Evolutionary conservation across 2,329 filamentous ascomycete species (phyloP), one percentile per base, ranked within the genome.

Genomic region (Colletotrichum tamarilloi): DNA sequence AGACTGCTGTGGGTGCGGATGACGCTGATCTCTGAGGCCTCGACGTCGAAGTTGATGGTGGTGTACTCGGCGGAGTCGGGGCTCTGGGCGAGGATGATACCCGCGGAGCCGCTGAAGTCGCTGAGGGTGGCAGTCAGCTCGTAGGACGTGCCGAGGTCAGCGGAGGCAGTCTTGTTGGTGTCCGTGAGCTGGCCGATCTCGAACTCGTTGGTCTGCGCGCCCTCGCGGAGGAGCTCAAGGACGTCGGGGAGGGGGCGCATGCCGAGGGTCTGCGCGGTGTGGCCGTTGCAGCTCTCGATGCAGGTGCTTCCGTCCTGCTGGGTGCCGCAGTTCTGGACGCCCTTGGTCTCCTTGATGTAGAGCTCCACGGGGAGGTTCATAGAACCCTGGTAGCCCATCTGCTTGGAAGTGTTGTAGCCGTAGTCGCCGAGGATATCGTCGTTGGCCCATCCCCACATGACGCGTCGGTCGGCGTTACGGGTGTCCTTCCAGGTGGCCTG

Each of bases 401-500:
- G 63, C 56, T 65, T 68, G 9, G 74, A 56, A 4, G 74, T 75
- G 60, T 62, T 42, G n/a, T 49, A 66, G 28, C 42, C 38, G 55
- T 67, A 62, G 30, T 65, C 67, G 52, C 4, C 2, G 19, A 30
- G 42, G 46, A 74, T 65, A 52, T 75, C 74, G 26, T 75, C 74
- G 52, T 60, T 75, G 55, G 72, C 72, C 74, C 74, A 75, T 11
- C 74, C 74, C 74, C 74, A 75, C 64, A 72, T 63, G 67, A 75
- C 42, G 35, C 74, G 72, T 16, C 74, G 74, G 42, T 52, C 52
- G 38, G 60, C 53, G 67, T 72, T 64, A 28, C 64, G 67, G 38
- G 52, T n/a, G 67, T 75, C 74, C 11, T 28, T 24, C 74, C 74
- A 75, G 12, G 72, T 74, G n/a, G 74, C 64, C 52, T 75, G 74